A percentile compares a stretch with the other conserved stretches of the same genome.
Conservation (phyloP, 129 eudicot species). For the Flaveria linearis region DNA sequence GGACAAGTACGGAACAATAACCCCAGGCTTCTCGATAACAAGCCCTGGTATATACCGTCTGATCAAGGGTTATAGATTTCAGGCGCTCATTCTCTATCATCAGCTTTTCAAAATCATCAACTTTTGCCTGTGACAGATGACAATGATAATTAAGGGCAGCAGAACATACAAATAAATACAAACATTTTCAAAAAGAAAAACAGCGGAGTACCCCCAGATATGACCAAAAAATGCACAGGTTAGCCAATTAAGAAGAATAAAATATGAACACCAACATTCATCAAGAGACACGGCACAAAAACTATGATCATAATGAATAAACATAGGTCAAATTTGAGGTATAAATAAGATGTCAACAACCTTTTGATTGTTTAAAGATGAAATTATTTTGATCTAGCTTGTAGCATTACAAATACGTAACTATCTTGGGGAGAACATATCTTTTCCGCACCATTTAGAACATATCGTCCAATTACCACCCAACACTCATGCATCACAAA, state of each 20-base stretch:
- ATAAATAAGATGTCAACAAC: too few relatives aligned
- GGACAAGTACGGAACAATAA: constrained; percentile 1
- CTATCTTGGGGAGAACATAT: neutral
- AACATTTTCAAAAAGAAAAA: neutral
- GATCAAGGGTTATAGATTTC: constrained; percentile 59
- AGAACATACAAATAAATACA: constrained; percentile 6
- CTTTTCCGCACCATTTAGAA: neutral
- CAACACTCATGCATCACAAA: neutral
- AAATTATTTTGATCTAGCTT: constrained; percentile 25
- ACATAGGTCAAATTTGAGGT: too few relatives aligned
- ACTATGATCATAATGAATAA: too few relatives aligned
- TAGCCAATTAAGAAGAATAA: too few relatives aligned
- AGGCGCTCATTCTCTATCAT: constrained; percentile 91
- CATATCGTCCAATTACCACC: constrained; percentile 2
- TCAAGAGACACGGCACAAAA: too few relatives aligned
- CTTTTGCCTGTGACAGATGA: constrained; percentile 68
- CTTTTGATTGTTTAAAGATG: too few relatives aligned
- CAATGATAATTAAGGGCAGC: constrained; percentile 10
- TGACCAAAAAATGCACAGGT: neutral
- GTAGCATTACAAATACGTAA: neutral
- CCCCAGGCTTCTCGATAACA: neutral
- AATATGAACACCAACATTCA: too few relatives aligned
- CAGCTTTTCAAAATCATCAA: constrained; percentile 82
- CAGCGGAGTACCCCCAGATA: neutral
- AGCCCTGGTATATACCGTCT: constrained; percentile 46